phyloP scores from a whole-genome alignment of 2,329 filamentous ascomycete genomes.

The Epichloe typhina region DNA sequence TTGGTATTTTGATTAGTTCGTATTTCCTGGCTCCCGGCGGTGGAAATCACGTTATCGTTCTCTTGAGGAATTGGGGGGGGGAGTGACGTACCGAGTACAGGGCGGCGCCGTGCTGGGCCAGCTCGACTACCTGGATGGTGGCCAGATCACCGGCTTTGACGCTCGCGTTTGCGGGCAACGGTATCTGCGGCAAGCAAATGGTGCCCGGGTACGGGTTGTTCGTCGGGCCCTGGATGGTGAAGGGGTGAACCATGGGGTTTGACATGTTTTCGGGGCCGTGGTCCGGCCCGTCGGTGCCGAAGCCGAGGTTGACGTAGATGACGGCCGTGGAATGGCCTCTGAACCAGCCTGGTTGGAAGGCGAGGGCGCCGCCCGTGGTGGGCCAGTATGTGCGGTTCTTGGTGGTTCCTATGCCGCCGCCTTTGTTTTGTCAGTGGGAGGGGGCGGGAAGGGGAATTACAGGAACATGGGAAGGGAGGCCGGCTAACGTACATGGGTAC shows the following conservation, averaged over 20 bases:
- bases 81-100: slow-evolving; percentile 61
- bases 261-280: slow-evolving; percentile 74
- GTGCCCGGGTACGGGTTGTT: slow-evolving; percentile 79
- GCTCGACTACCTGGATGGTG: slow-evolving; percentile 79
- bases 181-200: slow-evolving; percentile 81
- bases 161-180: slow-evolving; percentile 57
- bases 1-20: background rate
- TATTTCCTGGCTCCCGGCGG: background rate
- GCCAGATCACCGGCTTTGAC: slow-evolving; percentile 76
- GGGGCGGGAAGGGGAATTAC: background rate
- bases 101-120: slow-evolving; percentile 69
- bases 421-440: slow-evolving; percentile 29
- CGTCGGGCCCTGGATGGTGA: slow-evolving; percentile 70
- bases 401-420: slow-evolving; percentile 67
- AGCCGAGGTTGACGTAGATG: slow-evolving; percentile 84
- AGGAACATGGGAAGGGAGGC: too few species aligned
- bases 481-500: slow-evolving; percentile 64
- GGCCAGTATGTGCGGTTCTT: slow-evolving; percentile 89
- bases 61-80: too few species aligned
- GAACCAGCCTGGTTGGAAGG: slow-evolving; percentile 94
- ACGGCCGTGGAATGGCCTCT: slow-evolving; percentile 70
- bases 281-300: slow-evolving; percentile 54
- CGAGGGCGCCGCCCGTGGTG: slow-evolving; percentile 69
- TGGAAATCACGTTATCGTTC: background rate
- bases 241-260: slow-evolving; percentile 63